These are phyloP conservation scores for Adenanthera pavonina DNA, from an alignment of 306 rosid genomes.

Conservation along the genomic window DNA sequence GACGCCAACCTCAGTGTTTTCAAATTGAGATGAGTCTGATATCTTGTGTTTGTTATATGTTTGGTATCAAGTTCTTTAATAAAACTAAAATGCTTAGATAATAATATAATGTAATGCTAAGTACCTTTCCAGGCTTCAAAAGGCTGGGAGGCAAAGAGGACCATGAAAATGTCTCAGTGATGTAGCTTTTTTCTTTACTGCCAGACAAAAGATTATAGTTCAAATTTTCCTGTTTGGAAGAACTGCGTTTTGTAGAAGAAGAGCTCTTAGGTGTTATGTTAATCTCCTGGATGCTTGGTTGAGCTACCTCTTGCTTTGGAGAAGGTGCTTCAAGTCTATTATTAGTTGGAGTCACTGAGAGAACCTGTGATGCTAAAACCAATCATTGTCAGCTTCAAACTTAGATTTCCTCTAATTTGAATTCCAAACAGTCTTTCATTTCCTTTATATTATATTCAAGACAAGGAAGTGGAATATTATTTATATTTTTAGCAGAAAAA, in stretches of 20 bases:
- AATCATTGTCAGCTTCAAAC: constrained; percentile 29
- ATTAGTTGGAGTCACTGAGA: constrained; percentile 39
- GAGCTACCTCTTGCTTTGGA: constrained; percentile 54
- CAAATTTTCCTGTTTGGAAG: constrained; percentile 66
- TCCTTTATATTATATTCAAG: too few relatives aligned
- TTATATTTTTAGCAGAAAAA: too few relatives aligned
- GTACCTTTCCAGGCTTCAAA: constrained; percentile 69
- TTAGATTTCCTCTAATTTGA: background rate
- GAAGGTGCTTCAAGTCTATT: constrained; percentile 55
- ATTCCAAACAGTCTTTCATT: too few relatives aligned
- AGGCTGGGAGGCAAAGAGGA: constrained; percentile 66
- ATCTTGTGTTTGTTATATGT: background rate
- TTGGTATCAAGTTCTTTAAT: background rate
- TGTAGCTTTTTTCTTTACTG: constrained; percentile 50
- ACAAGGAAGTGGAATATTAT: too few relatives aligned
- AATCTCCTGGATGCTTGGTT: constrained; percentile 51
- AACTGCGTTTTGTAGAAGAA: constrained; percentile 53
- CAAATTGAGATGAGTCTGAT: background rate
- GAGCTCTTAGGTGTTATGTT: constrained; percentile 39
- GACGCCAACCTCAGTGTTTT: background rate
- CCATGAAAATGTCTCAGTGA: constrained; percentile 62
- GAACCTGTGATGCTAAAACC: constrained; percentile 56
- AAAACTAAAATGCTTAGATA: background rate
- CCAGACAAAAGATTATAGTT: constrained; percentile 52
- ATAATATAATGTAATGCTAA: background rate